Base-by-base conservation (phyloP, 2,329 filamentous ascomycete genomes). In the Botrytis deweyae region DNA sequence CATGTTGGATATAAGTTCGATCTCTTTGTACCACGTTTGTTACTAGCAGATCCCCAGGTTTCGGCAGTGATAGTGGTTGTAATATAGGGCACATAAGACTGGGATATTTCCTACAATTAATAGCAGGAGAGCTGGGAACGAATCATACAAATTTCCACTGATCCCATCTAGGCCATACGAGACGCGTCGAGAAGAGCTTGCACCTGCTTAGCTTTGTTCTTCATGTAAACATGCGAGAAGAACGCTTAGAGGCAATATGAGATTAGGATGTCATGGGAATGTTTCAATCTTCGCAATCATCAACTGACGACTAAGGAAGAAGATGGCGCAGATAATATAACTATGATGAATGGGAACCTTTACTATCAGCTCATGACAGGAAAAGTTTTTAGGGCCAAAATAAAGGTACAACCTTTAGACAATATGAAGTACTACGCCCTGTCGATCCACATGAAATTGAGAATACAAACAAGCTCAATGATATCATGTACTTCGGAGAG, bases 111-210 rank as follows among this genome's bases (percentile, higher is more conserved):
- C 66, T 4, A 38, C 18, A 22, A 10, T 6, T 9, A 33, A 42
- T 42, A 42, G 3, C 14, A 33, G n/a, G 58, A 38, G 20, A 42
- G 52, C 20, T 10, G 4, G n/a, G 4, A 58, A 25, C 14, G 6
- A 58, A 25, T 18, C 36, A 29, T 6, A 6, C 33, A 8, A 4
- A 10, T 58, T 25, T 18, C 25, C 66, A 33, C 25, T 22, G 36
- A 33, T 49, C 49, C 66, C 49, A 58, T 58, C 36, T 69, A 33
- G 38, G 66, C 38, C 38, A 58, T 69, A 58, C 38, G 49, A 69
- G 66, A 68, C n/a, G 66, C 18, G 49, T 42, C 49, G 36, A 68
- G 66, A 69, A 58, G 38, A 42, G 10, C n/a, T n/a, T 58, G 20
- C 0, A 16, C 18, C 40, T 69, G 36, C 18, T 69, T 38, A 44